phyloP scores from a whole-genome alignment of 805 yeast genomes.

The Kazachstania bromeliacearum region DNA sequence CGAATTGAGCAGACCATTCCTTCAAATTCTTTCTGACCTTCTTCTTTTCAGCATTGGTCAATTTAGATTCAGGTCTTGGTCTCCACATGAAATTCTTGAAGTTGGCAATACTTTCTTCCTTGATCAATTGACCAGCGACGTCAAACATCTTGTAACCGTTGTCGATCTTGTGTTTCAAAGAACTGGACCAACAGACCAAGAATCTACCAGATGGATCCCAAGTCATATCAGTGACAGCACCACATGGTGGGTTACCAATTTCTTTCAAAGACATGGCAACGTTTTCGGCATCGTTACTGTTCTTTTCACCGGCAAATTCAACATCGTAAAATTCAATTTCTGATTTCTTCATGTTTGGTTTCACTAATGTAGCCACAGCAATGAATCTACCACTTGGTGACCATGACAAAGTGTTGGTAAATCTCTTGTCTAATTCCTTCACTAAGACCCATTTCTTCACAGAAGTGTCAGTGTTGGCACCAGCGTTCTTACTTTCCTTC shows the following conservation, averaged over 20 bases:
- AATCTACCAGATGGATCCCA: conserved; percentile 98
- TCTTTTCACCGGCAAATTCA: conserved; percentile 65
- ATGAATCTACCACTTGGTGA: conserved; percentile 90
- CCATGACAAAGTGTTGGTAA: conserved; percentile 69
- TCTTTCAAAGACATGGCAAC: conserved; percentile 50
- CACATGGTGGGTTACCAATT: conserved; percentile 53
- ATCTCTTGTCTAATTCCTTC: conserved; percentile 50
- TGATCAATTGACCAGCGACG: conserved; percentile 65
- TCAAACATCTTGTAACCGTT: conserved; percentile 87
- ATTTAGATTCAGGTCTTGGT: conserved; percentile 81
- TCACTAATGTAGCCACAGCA: conserved; percentile 39
- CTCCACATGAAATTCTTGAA: conserved; percentile 93
- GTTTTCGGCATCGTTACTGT: conserved; percentile 34
- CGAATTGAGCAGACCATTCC: conserved; percentile 87
- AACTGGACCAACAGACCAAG: conserved; percentile 78
- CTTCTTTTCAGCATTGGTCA: conserved; percentile 73
- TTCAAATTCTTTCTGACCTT: conserved; percentile 82
- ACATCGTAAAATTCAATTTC: conserved; percentile 80
- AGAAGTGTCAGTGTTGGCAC: neutral
- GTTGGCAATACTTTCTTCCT: conserved; percentile 69
- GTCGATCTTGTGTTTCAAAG: conserved; percentile 75
- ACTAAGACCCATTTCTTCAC: conserved; percentile 51
- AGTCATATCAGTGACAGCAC: conserved; percentile 70
- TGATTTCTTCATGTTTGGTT: conserved; percentile 41
- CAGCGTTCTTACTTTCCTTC: conserved; percentile 31